Evolutionary conservation across 805 yeast species (phyloP).

Genomic region (Blastobotrys robertii): DNA sequence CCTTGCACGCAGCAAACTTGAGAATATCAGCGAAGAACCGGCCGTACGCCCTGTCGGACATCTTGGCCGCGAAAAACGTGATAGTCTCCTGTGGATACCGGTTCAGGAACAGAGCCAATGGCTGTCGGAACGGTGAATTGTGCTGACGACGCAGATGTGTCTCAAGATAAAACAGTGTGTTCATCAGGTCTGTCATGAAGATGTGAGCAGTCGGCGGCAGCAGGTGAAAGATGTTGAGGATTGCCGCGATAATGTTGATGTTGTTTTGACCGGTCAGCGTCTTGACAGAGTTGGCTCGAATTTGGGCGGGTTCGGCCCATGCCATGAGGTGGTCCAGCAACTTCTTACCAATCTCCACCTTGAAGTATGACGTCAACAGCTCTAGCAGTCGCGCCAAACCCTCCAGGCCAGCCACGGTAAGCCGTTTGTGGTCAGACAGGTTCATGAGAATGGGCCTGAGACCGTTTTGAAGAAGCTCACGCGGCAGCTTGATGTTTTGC

Average conservation of each 20-base stretch:
- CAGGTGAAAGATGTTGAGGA: slow-evolving; percentile 81
- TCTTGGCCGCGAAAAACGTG: slow-evolving; percentile 57
- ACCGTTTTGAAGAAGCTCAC: slow-evolving; percentile 90
- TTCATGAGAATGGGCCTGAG: slow-evolving; percentile 93
- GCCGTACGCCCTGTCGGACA: slow-evolving; percentile 55
- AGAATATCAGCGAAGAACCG: slow-evolving; percentile 60
- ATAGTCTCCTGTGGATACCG: slow-evolving; percentile 70
- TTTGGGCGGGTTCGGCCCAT: slow-evolving; percentile 79
- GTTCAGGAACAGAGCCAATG: slow-evolving; percentile 77
- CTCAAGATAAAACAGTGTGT: slow-evolving; percentile 68
- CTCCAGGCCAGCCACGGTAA: slow-evolving; percentile 82
- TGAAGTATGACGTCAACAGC: slow-evolving; percentile 80
- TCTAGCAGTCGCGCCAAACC: slow-evolving; percentile 83
- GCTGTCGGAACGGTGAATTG: slow-evolving; percentile 82
- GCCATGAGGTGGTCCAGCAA: slow-evolving; percentile 88
- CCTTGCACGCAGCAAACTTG: slow-evolving; percentile 41
- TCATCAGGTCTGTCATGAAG: slow-evolving; percentile 78
- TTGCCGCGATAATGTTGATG: slow-evolving; percentile 80
- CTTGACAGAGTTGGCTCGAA: slow-evolving; percentile 68
- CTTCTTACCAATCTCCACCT: slow-evolving; percentile 93
- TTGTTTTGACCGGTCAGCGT: slow-evolving; percentile 74
- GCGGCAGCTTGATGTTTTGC: slow-evolving; percentile 82
- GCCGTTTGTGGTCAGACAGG: slow-evolving; percentile 81
- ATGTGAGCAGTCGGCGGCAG: slow-evolving; percentile 88
- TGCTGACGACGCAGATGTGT: slow-evolving; percentile 75